A percentile compares a stretch with the other conserved stretches of the same genome.
These are phyloP conservation scores for Torulaspora microellipsoides DNA, from an alignment of 805 yeast genomes.

Conservation along the genomic window DNA sequence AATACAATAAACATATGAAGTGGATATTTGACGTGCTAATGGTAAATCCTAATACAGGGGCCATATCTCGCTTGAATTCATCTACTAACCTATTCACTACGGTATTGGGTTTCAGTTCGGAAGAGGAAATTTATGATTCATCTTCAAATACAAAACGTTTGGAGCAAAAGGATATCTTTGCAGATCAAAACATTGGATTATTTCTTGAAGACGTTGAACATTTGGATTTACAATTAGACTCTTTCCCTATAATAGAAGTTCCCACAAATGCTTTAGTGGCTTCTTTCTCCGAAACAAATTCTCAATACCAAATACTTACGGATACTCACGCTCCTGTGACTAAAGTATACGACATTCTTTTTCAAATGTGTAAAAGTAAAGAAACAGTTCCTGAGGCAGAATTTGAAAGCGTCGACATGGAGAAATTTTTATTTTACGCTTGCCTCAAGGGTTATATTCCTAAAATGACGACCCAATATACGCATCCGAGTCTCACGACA, in stretches of 20 bases:
- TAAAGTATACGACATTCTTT: constrained; percentile 5
- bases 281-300: no score
- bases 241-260: constrained; percentile 4
- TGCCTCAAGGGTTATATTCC: constrained; percentile 13
- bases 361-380: constrained; percentile 9
- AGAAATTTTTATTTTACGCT: constrained; percentile 8
- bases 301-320: neutral
- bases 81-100: neutral
- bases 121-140: neutral
- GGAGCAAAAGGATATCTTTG: no score
- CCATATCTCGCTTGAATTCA: neutral
- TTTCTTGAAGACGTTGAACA: neutral
- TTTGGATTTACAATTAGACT: constrained; percentile 7
- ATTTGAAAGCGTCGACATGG: constrained; percentile 8
- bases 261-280: constrained; percentile 5
- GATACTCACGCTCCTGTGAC: neutral
- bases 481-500: constrained; percentile 13
- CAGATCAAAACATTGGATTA: no score
- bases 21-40: constrained; percentile 4
- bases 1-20: neutral
- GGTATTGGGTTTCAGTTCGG: neutral
- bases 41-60: constrained; percentile 4
- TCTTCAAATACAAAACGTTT: no score
- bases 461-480: constrained; percentile 11
- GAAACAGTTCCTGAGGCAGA: constrained; percentile 9